Conservation (phyloP, 1,139 yeast species). For the Eremothecium gossypii region DNA sequence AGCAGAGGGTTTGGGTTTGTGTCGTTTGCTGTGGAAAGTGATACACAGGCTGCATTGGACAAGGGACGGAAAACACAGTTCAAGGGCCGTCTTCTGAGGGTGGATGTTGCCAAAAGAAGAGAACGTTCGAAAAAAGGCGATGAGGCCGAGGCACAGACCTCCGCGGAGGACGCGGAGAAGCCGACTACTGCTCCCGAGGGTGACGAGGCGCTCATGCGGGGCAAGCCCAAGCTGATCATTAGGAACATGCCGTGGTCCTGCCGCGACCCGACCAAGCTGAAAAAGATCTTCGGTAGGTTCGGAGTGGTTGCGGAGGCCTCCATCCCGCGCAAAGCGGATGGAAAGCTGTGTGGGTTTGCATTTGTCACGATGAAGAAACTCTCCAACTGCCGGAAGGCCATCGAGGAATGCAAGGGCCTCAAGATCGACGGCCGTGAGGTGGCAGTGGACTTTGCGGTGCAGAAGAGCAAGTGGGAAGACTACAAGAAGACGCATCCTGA, state of each 20-base stretch:
- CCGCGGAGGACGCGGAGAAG: constrained; percentile 15
- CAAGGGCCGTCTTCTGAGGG: constrained; percentile 55
- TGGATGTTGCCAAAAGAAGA: constrained; percentile 89
- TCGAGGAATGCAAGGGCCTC: constrained; percentile 61
- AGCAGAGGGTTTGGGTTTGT: constrained; percentile 96
- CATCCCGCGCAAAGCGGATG: constrained; percentile 81
- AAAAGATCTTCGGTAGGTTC: constrained; percentile 59
- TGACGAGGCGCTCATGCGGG: constrained; percentile 42
- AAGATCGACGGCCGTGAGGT: constrained; percentile 87
- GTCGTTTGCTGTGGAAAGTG: constrained; percentile 78
- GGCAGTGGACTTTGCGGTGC: constrained; percentile 89
- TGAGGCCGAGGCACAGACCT: constrained; percentile 15
- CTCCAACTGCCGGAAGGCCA: constrained; percentile 71
- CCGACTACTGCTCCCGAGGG: constrained; percentile 17
- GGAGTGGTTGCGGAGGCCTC: constrained; percentile 87
- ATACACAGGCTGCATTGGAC: constrained; percentile 66
- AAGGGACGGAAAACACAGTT: constrained; percentile 60
- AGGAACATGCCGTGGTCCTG: constrained; percentile 96
- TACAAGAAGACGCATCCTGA: constrained; percentile 36
- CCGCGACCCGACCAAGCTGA: constrained; percentile 63
- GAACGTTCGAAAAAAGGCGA: constrained; percentile 40
- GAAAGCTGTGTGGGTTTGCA: constrained; percentile 90
- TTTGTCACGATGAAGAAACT: constrained; percentile 84
- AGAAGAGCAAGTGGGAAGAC: constrained; percentile 71
- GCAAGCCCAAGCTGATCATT: constrained; percentile 76